Conservation (phyloP, 495 filamentous ascomycete genomes). For the Chaetomium fimeti region DNA sequence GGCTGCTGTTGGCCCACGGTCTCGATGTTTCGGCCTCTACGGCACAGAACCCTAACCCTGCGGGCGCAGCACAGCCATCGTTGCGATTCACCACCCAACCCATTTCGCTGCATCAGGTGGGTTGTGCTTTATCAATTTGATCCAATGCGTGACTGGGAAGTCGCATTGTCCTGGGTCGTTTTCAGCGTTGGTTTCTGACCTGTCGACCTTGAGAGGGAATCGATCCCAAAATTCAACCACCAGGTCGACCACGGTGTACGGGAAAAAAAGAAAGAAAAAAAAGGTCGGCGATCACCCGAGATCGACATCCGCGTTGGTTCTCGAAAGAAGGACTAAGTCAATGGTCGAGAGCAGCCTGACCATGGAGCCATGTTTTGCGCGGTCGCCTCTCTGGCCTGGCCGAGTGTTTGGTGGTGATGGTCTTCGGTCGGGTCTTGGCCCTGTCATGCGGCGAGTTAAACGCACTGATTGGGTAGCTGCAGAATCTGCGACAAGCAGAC, state of each 20-base stretch:
- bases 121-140: too few relatives aligned
- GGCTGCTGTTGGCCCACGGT: not conserved
- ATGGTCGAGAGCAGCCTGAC: not conserved
- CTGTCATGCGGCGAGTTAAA: not conserved
- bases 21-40: not conserved
- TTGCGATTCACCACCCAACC: not conserved
- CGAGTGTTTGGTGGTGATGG: not conserved
- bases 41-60: conserved; percentile 17
- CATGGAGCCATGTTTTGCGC: not conserved
- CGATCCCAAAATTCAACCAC: too few relatives aligned
- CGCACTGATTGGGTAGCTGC: not conserved
- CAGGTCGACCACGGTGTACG: too few relatives aligned
- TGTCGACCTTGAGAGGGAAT: too few relatives aligned
- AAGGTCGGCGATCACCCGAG: not conserved
- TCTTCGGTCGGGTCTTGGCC: not conserved
- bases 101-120: too few relatives aligned
- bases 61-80: not conserved
- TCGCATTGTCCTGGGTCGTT: too few relatives aligned
- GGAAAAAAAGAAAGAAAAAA: not conserved
- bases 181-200: too few relatives aligned
- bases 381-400: not conserved
- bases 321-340: not conserved
- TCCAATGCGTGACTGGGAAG: too few relatives aligned
- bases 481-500: not conserved
- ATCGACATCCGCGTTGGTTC: not conserved